Base-by-base conservation (phyloP, 805 yeast species). In the Pichia californica region DNA sequence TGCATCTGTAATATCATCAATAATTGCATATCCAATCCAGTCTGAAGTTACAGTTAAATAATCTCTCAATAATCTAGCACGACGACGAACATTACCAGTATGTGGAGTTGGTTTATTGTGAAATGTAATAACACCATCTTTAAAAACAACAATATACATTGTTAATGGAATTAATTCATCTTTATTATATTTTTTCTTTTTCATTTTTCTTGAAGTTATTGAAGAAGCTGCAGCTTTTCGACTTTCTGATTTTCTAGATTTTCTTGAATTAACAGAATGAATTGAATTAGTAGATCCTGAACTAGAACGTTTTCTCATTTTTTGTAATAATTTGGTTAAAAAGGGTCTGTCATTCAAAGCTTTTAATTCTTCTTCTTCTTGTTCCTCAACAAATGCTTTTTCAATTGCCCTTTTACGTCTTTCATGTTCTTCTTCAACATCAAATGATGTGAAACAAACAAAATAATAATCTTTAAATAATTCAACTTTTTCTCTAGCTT, bases 1-100 rank as follows among this genome's bases (percentile, higher is more conserved):
- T 0, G 95, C 95, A 69, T 93, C 99, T 0, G 97, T 91, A 50
- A 93, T 87, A 61, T 93, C 98, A 67, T 93, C 99, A 53, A 93
- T 87, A 50, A 93, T 67, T 0, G 98, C 98, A 64, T 93, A 93
- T 1, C 96, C 91, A 36, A 93, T 83, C 99, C 99, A 93, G 62
- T 93, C 98, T 0, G 97, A 79, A 3, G 91, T 78, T 5, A 93
- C 95, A 2, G 86, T 87, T 48, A 93, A 68, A 57, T 89, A 91
- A 60, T 93, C 99, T 48, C 82, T 73, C 49, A 91, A 70, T 50
- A 93, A 67, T 45, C 99, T 72, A 0, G 95, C 95, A 60, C 99
- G 77, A 61, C 98, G 75, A 53, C 99, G 77, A 27, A 93, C 99
- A 57, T 93, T 93, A 38, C 88, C 85, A 0, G 98, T 95, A 62